These are phyloP conservation scores for Pseudisothecium myosuroides DNA, from an alignment of 225 moss, liverwort and hornwort genomes.

Conservation along the genomic window DNA sequence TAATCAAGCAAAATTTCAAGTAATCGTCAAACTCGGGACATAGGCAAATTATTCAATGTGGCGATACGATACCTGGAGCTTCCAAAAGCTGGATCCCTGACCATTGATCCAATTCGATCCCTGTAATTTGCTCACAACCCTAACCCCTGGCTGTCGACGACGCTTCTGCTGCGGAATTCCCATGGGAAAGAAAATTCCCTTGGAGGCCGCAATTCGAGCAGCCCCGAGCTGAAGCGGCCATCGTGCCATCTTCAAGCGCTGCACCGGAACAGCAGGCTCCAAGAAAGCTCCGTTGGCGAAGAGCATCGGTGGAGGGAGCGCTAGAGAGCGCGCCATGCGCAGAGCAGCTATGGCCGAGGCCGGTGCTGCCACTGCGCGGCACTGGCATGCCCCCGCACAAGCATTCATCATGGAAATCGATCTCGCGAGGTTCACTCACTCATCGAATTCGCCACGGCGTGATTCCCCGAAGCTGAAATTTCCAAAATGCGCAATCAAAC, in stretches of 20 bases:
- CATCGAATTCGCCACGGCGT: background rate
- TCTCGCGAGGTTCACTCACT: background rate
- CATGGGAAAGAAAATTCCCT: background rate
- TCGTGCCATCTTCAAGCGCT: constrained; percentile 21
- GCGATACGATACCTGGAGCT: constrained; percentile 26
- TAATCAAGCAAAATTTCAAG: background rate
- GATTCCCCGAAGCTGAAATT: background rate
- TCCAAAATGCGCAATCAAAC: background rate
- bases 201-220: constrained; percentile 31
- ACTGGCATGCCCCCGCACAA: constrained; percentile 24
- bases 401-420: constrained; percentile 11
- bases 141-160: background rate
- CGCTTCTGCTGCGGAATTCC: background rate
- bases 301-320: constrained; percentile 8
- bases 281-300: background rate
- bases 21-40: background rate
- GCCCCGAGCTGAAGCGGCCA: constrained; percentile 53
- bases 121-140: constrained; percentile 16
- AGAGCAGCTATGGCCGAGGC: constrained; percentile 38
- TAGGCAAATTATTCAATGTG: background rate
- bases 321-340: constrained; percentile 38
- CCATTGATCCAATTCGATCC: constrained; percentile 37
- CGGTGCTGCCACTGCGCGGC: constrained; percentile 6
- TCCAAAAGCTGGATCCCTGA: constrained; percentile 25
- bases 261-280: background rate